Evolutionary conservation across 2,329 filamentous ascomycete genomes (phyloP), one percentile per base, ranked within the genome.

Genomic region (Beauveria sp.): DNA sequence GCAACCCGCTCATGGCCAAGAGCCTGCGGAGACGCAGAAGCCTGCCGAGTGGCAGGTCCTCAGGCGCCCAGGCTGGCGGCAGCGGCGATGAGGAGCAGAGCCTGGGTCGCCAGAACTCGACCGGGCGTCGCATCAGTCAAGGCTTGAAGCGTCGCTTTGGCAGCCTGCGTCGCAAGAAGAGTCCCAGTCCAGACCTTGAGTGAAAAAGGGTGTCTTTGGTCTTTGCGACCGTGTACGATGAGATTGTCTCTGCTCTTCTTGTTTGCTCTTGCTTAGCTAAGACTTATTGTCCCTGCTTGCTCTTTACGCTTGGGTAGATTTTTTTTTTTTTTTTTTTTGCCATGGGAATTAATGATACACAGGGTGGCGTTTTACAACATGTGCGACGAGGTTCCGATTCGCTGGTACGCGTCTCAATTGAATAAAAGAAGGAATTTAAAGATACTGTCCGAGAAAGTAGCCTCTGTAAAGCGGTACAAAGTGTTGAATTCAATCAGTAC

Each of bases 81-180:
- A 63, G 59, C n/a, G 43, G 64, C 66, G 37, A 63, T 67, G 8
- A 67, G 66, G 52, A 65, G 64, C 24, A 56, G 12, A 24, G 41
- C 28, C 63, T 65, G 28, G 70, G 70, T 3, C 72, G 78, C 40
- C 74, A 74, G 55, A 73, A 74, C 66, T 77, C 75, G 0, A 76
- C 77, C 0, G 75, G 79, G 34, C 77, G 76, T 62, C 71, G 73
- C 34, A 57, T 84, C 8, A 73, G 77, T 14, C 79, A 83, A 30
- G 81, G 80, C 2, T 66, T 86, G 47, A 84, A 80, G 74, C 74
- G 76, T 47, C 76, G 81, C 18, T 76, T 85, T 57, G 82, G 81
- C 28, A 83, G 79, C 66, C 67, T 85, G 57, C 75, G 80, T 51
- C 74, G 75, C 58, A 80, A 76, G 71, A 78, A 75, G 64, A 67